Evolutionary conservation across 2,329 filamentous ascomycete species (phyloP).

Genomic region (Pseudocercospora musae): DNA sequence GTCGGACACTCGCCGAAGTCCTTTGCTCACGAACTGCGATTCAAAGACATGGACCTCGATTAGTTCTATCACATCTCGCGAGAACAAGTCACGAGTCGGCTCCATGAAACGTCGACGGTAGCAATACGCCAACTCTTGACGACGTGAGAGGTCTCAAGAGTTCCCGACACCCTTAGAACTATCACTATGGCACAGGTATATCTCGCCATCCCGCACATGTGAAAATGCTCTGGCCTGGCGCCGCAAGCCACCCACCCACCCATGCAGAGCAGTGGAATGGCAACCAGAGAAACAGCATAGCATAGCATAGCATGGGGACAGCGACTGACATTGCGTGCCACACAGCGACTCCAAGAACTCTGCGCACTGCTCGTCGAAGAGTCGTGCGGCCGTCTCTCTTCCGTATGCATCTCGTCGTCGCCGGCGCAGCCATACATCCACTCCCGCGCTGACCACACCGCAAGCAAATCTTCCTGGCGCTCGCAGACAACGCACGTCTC

Average conservation of each 20-base stretch:
- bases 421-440: neutral
- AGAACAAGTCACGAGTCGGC: slow-evolving; percentile 12
- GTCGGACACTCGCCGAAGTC: neutral
- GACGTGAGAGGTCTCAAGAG: slow-evolving; percentile 39
- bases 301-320: too few species aligned
- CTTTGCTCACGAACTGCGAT: neutral
- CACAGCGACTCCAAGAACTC: slow-evolving; percentile 79
- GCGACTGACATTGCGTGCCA: slow-evolving; percentile 18
- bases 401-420: slow-evolving; percentile 58
- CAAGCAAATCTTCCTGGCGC: slow-evolving; percentile 78
- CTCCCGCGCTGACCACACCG: slow-evolving; percentile 9
- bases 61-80: neutral
- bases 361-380: slow-evolving; percentile 87
- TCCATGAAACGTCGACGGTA: slow-evolving; percentile 33
- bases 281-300: neutral
- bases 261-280: slow-evolving; percentile 12
- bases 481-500: slow-evolving; percentile 76
- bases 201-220: neutral
- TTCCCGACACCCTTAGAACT: too few species aligned
- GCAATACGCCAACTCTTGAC: slow-evolving; percentile 31
- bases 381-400: slow-evolving; percentile 84
- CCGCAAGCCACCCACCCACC: slow-evolving; percentile 1
- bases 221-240: neutral
- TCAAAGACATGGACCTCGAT: neutral
- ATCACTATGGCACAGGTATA: slow-evolving; percentile 16